Percentiles rank a stretch among this genome's conserved stretches.
These are phyloP conservation scores for Phytophthora lateralis DNA, from an alignment of 352 stramenopile genomes.

Conservation along the genomic window DNA sequence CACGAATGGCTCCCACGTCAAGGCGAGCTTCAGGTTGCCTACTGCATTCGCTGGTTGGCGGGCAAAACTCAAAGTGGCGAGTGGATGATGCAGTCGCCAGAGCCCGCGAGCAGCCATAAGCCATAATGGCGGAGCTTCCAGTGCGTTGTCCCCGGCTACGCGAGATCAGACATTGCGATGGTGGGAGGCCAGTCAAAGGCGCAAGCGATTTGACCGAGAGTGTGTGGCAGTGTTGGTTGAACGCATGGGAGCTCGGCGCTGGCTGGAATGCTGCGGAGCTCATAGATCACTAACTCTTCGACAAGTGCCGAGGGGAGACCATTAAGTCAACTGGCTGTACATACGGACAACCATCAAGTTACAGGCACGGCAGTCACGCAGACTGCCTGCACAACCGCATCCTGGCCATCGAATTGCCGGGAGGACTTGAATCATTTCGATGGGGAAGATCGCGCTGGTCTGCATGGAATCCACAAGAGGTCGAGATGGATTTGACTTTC, in stretches of 20 bases:
- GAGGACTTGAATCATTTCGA: slow-evolving; percentile 16
- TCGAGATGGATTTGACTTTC: slow-evolving; percentile 4
- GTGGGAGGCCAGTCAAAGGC: slow-evolving; percentile 14
- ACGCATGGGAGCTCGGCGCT: slow-evolving; percentile 1
- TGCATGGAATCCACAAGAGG: not conserved
- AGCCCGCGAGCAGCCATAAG: slow-evolving; percentile 23
- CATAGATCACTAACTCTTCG: not conserved
- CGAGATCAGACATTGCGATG: slow-evolving; percentile 21
- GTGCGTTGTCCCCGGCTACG: slow-evolving; percentile 13
- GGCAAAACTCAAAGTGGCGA: slow-evolving; percentile 5
- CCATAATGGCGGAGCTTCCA: slow-evolving; percentile 3
- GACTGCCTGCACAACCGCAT: slow-evolving; percentile 7
- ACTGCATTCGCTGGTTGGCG: not conserved
- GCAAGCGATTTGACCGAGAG: slow-evolving; percentile 23
- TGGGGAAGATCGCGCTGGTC: slow-evolving; percentile 27
- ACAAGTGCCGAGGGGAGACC: not conserved
- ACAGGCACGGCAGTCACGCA: slow-evolving; percentile 15
- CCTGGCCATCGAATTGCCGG: slow-evolving; percentile 11
- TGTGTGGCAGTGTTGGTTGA: not conserved
- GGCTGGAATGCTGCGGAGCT: not conserved
- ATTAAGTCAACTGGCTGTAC: slow-evolving; percentile 21
- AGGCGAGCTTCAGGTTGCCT: slow-evolving; percentile 4
- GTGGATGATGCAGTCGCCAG: slow-evolving; percentile 22
- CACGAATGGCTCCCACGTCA: slow-evolving; percentile 9
- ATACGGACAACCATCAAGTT: slow-evolving; percentile 29